Percentiles rank a stretch among this genome's conserved stretches.
Conservation (phyloP, 2,329 filamentous ascomycete genomes). For the Colletotrichum aenigma region DNA sequence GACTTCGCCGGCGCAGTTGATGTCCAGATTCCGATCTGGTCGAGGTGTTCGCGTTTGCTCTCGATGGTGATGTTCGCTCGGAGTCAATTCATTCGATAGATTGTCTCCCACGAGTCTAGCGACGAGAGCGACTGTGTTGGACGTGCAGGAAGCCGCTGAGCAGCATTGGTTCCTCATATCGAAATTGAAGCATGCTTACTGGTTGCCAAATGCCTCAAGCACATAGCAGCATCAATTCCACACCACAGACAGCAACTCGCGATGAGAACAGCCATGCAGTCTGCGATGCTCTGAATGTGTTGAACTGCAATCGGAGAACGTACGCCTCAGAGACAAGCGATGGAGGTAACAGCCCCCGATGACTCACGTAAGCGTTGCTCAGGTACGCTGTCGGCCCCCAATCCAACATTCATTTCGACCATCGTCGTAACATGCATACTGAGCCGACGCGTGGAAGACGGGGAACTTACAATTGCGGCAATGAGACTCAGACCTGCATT, state of each 20-base stretch:
- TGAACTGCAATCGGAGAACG: rapidly evolving
- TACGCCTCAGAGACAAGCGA: neutral
- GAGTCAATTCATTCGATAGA: neutral
- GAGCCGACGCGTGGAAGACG: neutral
- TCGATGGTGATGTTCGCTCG: neutral
- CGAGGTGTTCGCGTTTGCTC: rapidly evolving
- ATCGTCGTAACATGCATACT: neutral
- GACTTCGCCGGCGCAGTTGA: neutral
- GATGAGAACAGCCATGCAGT: neutral
- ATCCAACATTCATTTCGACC: neutral
- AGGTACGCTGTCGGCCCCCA: neutral
- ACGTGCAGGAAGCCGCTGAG: rapidly evolving
- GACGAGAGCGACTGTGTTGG: neutral
- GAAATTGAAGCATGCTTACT: neutral
- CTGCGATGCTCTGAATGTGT: neutral
- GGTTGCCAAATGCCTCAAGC: neutral
- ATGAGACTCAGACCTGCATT: neutral
- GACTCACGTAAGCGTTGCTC: neutral
- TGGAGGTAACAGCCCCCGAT: neutral
- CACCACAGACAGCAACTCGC: neutral
- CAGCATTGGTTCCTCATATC: neutral
- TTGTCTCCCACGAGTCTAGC: neutral
- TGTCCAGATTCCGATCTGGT: rapidly evolving
- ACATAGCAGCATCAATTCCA: rapidly evolving
- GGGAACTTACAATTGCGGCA: neutral